Percentiles rank a stretch among this genome's conserved stretches.
These are phyloP conservation scores for Lecanicillium sp. DNA, from an alignment of 2,329 filamentous ascomycete species.

Conservation along the genomic window DNA sequence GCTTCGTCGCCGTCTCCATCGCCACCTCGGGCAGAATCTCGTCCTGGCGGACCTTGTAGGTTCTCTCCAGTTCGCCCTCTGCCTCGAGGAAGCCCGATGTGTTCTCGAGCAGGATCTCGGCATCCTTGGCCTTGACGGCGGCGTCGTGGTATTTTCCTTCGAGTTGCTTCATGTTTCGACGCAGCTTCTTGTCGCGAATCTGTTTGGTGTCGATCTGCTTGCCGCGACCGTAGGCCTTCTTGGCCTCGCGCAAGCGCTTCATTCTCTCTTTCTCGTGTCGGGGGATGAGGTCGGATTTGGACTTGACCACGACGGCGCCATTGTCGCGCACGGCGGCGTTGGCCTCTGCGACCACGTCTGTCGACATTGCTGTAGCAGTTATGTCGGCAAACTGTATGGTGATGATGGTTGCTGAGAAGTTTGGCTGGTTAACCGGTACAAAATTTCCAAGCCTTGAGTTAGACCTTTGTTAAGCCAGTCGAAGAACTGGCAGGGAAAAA, in stretches of 20 bases:
- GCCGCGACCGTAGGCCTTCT: conserved; percentile 79
- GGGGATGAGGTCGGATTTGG: conserved; percentile 46
- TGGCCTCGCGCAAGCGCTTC: conserved; percentile 54
- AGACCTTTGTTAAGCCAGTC: not conserved
- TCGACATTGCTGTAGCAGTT: not conserved
- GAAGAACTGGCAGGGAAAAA: too few species aligned
- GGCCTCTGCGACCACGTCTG: conserved; percentile 18
- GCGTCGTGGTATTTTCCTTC: conserved; percentile 81
- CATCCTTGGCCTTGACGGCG: conserved; percentile 80
- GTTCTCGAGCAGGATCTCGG: conserved; percentile 89
- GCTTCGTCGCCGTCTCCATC: conserved; percentile 82
- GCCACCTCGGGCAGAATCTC: conserved; percentile 72
- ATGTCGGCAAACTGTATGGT: too few species aligned
- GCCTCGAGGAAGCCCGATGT: conserved; percentile 79
- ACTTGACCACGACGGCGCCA: conserved; percentile 46
- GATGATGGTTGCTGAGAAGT: not conserved
- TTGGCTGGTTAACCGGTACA: not conserved
- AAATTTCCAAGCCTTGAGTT: not conserved
- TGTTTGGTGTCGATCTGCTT: conserved; percentile 63
- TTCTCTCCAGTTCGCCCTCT: conserved; percentile 81
- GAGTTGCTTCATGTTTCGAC: conserved; percentile 68
- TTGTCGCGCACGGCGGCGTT: conserved; percentile 38
- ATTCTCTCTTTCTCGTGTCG: conserved; percentile 46
- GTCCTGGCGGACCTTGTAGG: conserved; percentile 86
- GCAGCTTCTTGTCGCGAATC: conserved; percentile 85